Evolutionary conservation across 2,329 filamentous ascomycete genomes (phyloP), one percentile per base, ranked within the genome.

Genomic region (Fusarium austroafricanum): DNA sequence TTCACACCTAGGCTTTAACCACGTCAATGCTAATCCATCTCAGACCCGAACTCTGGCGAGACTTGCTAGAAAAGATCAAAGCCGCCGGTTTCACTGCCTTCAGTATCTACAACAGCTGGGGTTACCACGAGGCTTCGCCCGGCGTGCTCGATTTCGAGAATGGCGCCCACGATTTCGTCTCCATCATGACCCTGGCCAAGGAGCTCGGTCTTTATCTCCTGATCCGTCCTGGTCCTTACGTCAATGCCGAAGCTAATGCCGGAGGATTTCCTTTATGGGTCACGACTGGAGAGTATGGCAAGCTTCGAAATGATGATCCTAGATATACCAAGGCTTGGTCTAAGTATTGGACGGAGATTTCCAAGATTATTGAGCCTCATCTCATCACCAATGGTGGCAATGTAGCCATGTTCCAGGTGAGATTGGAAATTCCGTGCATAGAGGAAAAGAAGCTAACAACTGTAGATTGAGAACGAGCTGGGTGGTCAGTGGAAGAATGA

Each of bases 191-290:
- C 10, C 75, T 82, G 14, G 83, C 83, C 2, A 79, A 84, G 46
- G 81, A 84, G 46, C 77, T 82, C 51, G 83, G 82, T 1, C 68
- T 86, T 31, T 76, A 82, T 15, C 75, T 84, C 3, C 78, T 85
- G 2, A 66, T 75, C 23, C 80, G 87, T 1, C 86, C 87, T 1
- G 87, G 88, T 0, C 87, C 87, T 0, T 90, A 90, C 57, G 83
- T 88, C 58, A 90, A 90, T 64, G 88, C 87, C 2, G 89, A 90
- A 72, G 82, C 86, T 5, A 89, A 85, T 64, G 87, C 84, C 2
- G 88, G 89, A 31, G 88, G 88, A 0, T 87, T 89, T 57, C 86
- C 88, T 0, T 77, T 88, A 2, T 90, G 88, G 87, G 75, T 87
- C 8, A 89, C 87, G 0, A 89, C 87, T 1, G 88, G 87, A 42